phyloP scores from a whole-genome alignment of 768 basidiomycete species.

The Calocera viscosa region DNA sequence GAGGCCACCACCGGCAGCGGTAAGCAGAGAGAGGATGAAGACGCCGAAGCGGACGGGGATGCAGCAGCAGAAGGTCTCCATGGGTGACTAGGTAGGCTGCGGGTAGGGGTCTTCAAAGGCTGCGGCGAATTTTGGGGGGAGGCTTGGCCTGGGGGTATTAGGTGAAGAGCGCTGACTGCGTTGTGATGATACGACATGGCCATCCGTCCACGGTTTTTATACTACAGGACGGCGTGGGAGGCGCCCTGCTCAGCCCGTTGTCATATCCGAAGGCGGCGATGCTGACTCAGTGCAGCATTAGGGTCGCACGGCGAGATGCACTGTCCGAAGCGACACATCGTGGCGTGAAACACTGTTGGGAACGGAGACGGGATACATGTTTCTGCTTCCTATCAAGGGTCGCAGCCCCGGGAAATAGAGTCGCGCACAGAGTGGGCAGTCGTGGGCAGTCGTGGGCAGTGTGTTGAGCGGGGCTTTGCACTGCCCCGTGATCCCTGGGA shows the following conservation, averaged over 20 bases:
- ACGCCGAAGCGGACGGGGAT: constrained; percentile 53
- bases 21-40: constrained; percentile 40
- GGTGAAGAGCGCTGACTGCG: background rate
- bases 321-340: no score
- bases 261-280: background rate
- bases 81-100: background rate
- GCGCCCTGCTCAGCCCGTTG: background rate
- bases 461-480: background rate
- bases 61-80: constrained; percentile 42
- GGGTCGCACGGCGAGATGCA: no score
- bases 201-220: background rate
- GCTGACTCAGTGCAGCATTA: background rate
- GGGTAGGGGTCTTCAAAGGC: background rate
- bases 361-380: no score
- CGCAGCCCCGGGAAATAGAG: no score
- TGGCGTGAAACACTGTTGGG: no score
- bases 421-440: no score
- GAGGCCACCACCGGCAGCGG: constrained; percentile 42
- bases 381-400: no score
- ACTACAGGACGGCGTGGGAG: background rate
- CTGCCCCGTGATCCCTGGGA: background rate
- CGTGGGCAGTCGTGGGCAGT: no score
- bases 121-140: background rate
- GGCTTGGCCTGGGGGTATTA: background rate
- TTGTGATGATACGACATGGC: background rate